These are phyloP conservation scores for Seminavis robusta DNA, from an alignment of 108 stramenopile genomes.

Conservation along the genomic window DNA sequence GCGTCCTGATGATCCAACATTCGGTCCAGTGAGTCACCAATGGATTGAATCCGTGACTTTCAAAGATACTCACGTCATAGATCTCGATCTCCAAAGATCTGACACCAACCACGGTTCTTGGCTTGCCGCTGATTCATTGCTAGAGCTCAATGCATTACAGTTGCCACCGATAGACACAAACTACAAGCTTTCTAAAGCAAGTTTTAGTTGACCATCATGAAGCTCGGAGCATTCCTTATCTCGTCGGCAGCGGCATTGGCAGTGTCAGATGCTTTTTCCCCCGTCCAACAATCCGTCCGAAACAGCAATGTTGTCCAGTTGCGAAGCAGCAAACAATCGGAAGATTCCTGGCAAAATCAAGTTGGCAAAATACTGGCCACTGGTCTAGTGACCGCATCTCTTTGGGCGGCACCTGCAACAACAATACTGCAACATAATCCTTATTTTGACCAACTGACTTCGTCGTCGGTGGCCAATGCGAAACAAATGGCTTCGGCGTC, in stretches of 20 bases:
- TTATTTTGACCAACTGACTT: not conserved
- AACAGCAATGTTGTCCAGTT: not conserved
- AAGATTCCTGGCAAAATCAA: not conserved
- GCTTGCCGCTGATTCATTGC: no score
- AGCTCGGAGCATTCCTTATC: not conserved
- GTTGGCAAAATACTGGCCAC: conserved; percentile 6
- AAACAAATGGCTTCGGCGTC: conserved; percentile 85
- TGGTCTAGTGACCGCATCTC: conserved; percentile 7
- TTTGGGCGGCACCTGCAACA: conserved; percentile 20
- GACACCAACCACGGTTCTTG: no score
- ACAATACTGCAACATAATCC: not conserved
- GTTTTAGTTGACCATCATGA: not conserved
- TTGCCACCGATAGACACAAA: no score
- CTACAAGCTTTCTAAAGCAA: no score
- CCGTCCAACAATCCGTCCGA: not conserved
- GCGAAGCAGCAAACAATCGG: not conserved
- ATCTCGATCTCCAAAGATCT: no score
- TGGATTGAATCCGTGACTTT: no score
- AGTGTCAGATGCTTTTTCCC: not conserved
- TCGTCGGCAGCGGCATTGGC: not conserved
- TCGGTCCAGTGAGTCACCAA: no score
- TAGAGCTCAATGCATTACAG: no score
- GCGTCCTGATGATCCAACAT: no score
- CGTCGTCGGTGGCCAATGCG: conserved; percentile 41
- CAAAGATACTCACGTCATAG: no score